Conservation (phyloP, 108 stramenopile species). For the Conticribra weissflogii region DNA sequence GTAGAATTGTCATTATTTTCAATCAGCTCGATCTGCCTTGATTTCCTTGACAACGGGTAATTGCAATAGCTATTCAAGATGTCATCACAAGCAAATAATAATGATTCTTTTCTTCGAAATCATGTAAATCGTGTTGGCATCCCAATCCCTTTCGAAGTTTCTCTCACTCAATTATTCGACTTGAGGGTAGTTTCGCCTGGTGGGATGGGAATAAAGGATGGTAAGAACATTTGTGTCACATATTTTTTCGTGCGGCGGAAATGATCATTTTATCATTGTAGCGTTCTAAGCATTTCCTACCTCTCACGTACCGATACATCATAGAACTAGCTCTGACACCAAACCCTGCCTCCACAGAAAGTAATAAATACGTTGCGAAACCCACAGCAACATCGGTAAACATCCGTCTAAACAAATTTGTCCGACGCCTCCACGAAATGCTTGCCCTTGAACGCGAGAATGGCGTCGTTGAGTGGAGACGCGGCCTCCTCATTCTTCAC, state of each 20-base stretch:
- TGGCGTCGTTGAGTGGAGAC: slow-evolving; percentile 85
- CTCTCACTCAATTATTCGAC: background rate
- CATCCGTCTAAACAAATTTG: slow-evolving; percentile 82
- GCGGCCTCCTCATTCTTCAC: slow-evolving; percentile 82
- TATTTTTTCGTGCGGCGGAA: no score
- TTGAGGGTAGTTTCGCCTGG: background rate
- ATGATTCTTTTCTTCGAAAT: no score
- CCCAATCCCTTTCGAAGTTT: background rate
- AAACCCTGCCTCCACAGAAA: background rate
- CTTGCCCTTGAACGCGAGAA: slow-evolving; percentile 64
- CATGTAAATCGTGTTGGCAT: background rate
- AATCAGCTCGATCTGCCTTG: no score
- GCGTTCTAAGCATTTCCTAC: no score
- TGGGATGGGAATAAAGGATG: no score
- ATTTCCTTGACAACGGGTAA: no score
- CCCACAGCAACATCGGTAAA: background rate
- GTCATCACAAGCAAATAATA: no score
- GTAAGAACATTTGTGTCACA: no score
- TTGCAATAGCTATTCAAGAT: no score
- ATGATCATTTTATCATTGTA: no score
- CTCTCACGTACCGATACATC: background rate
- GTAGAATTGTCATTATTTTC: no score
- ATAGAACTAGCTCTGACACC: background rate
- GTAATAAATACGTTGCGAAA: background rate
- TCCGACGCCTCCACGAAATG: slow-evolving; percentile 83